Conservation (phyloP, 192 early-diverging fungal genomes). For the Globomyces pollinis-pini region DNA sequence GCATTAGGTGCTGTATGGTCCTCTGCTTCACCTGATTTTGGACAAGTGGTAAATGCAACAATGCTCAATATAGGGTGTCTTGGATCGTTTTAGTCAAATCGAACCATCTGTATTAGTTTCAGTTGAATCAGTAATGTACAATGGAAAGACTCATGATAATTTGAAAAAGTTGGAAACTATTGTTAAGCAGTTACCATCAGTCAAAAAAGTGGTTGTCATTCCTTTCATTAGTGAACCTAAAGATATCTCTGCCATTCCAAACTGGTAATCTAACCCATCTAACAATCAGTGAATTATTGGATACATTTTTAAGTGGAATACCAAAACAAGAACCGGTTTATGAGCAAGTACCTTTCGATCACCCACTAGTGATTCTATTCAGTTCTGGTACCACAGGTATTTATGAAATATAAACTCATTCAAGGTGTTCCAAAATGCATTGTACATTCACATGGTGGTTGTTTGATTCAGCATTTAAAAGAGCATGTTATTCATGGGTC, state of each 20-base stretch:
- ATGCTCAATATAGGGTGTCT: conserved; percentile 57
- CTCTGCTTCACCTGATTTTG: conserved; percentile 93
- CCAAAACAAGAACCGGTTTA: conserved; percentile 44
- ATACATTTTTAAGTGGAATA: not conserved
- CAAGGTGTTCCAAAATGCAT: conserved; percentile 97
- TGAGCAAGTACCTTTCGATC: conserved; percentile 82
- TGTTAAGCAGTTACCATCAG: conserved; percentile 48
- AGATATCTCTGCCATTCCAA: conserved; percentile 13
- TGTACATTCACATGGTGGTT: conserved; percentile 85
- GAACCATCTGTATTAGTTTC: conserved; percentile 85
- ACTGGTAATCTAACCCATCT: no score
- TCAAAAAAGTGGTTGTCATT: conserved; percentile 72
- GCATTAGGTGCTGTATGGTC: conserved; percentile 90
- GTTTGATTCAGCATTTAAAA: conserved; percentile 87
- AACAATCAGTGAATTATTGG: conserved; percentile 25
- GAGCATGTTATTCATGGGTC: conserved; percentile 87
- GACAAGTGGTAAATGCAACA: conserved; percentile 57
- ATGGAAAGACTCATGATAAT: conserved; percentile 77
- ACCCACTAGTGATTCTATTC: conserved; percentile 87
- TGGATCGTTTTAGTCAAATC: conserved; percentile 91
- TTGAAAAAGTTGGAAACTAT: conserved; percentile 67
- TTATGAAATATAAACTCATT: conserved; percentile 31
- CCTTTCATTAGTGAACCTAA: conserved; percentile 51
- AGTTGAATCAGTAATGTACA: conserved; percentile 86
- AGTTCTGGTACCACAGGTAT: conserved; percentile 80